phyloP scores from a whole-genome alignment of 2,329 filamentous ascomycete species.

The Ceratocystis colombiana region DNA sequence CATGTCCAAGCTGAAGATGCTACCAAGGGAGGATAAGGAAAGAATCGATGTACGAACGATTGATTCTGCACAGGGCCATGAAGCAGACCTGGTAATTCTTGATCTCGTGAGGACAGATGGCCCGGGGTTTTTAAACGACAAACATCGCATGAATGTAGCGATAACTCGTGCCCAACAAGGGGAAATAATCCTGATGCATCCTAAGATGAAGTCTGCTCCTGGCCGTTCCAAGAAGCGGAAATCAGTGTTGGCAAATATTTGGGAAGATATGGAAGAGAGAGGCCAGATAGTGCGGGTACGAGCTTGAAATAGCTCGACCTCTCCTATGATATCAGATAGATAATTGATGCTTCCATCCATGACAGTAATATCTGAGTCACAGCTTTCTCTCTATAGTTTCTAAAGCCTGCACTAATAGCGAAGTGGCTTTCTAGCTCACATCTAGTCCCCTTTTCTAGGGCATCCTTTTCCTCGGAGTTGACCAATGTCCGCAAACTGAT shows the following conservation, averaged over 20 bases:
- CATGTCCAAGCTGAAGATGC: slow-evolving; percentile 28
- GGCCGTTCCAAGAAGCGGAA: background rate
- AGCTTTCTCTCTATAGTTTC: too few species aligned
- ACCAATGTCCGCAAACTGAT: too few species aligned
- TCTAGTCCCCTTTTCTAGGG: too few species aligned
- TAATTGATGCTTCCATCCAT: too few species aligned
- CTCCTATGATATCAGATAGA: background rate
- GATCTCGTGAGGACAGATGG: slow-evolving; percentile 38
- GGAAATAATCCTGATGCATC: slow-evolving; percentile 40
- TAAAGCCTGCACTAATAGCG: too few species aligned
- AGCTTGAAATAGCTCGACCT: background rate
- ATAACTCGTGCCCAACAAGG: slow-evolving; percentile 39
- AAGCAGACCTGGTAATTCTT: slow-evolving; percentile 41
- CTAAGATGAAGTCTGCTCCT: slow-evolving; percentile 30
- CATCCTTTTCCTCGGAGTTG: too few species aligned
- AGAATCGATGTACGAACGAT: slow-evolving; percentile 38
- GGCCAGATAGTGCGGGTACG: slow-evolving; percentile 7
- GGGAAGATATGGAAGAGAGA: slow-evolving; percentile 17
- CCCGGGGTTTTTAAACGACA: slow-evolving; percentile 37
- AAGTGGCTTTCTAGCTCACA: too few species aligned
- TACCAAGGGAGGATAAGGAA: slow-evolving; percentile 28
- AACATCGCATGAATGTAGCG: slow-evolving; percentile 39
- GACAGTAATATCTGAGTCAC: too few species aligned
- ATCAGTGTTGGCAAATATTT: slow-evolving; percentile 4
- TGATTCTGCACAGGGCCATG: slow-evolving; percentile 40